These are phyloP conservation scores for Eucalyptus pumila DNA, from an alignment of 345 rosid species.

Conservation along the genomic window DNA sequence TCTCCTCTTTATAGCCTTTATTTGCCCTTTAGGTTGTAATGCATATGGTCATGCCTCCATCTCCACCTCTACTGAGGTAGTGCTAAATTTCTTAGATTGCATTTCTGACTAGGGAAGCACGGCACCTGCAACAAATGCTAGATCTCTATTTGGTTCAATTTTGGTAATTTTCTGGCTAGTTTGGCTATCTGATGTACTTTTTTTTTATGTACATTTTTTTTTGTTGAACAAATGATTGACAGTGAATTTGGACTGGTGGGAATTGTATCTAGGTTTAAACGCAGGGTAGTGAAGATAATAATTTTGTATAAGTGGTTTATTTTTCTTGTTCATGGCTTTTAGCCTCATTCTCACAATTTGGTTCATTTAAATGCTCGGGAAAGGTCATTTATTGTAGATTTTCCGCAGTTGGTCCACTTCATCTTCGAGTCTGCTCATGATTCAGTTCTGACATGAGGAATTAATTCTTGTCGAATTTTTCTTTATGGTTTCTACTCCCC, in stretches of 20 bases:
- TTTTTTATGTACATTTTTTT: not conserved
- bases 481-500: not conserved
- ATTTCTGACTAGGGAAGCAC: not conserved
- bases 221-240: not conserved
- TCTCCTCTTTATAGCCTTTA: not conserved
- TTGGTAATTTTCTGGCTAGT: not conserved
- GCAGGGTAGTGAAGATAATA: not conserved
- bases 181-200: not conserved
- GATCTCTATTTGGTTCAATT: not conserved
- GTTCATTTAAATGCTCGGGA: not conserved
- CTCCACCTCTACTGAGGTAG: not conserved
- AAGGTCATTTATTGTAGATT: not conserved
- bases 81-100: not conserved
- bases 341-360: not conserved
- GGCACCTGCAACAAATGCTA: not conserved
- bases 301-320: not conserved
- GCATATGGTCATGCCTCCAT: not conserved
- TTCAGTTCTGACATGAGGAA: not conserved
- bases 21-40: not conserved
- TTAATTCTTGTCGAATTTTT: not conserved
- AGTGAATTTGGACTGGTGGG: not conserved
- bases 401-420: not conserved
- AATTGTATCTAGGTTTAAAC: not conserved
- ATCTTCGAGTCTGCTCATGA: not conserved
- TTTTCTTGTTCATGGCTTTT: not conserved